Conservation (phyloP, 306 rosid genomes). For the Cucumis melo region DNA sequence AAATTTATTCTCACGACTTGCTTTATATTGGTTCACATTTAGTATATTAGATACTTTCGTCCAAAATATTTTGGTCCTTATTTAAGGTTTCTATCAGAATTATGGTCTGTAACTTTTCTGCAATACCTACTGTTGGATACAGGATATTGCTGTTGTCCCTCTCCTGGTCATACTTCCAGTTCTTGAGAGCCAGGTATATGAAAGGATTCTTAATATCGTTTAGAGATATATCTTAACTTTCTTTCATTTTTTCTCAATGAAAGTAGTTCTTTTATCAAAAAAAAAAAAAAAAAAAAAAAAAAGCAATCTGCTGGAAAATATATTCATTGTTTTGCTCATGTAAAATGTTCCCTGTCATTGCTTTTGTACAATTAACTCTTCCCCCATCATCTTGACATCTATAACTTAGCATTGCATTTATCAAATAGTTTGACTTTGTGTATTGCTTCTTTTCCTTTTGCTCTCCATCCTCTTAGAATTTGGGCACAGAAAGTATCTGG, state of each 20-base stretch:
- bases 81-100: background rate
- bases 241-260: too few species aligned
- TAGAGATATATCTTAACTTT: background rate
- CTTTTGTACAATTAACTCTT: background rate
- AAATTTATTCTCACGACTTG: background rate
- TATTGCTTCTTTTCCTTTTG: background rate
- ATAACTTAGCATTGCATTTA: background rate
- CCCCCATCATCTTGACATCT: background rate
- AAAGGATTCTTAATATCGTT: slow-evolving; percentile 4
- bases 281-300: too few species aligned
- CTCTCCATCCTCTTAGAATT: slow-evolving; percentile 31
- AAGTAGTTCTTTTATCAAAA: too few species aligned
- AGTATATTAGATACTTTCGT: background rate
- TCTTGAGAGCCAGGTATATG: slow-evolving; percentile 88
- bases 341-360: background rate
- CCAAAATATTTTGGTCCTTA: slow-evolving; percentile 12
- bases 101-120: slow-evolving; percentile 17
- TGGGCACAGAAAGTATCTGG: slow-evolving; percentile 74
- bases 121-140: slow-evolving; percentile 29
- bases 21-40: background rate
- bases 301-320: background rate
- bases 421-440: background rate
- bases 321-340: background rate
- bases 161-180: slow-evolving; percentile 95
- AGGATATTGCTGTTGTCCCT: slow-evolving; percentile 99